A percentile compares a stretch with the other conserved stretches of the same genome.
These are phyloP conservation scores for Ampelomyces quisqualis DNA, from an alignment of 2,329 filamentous ascomycete genomes.

Conservation along the genomic window DNA sequence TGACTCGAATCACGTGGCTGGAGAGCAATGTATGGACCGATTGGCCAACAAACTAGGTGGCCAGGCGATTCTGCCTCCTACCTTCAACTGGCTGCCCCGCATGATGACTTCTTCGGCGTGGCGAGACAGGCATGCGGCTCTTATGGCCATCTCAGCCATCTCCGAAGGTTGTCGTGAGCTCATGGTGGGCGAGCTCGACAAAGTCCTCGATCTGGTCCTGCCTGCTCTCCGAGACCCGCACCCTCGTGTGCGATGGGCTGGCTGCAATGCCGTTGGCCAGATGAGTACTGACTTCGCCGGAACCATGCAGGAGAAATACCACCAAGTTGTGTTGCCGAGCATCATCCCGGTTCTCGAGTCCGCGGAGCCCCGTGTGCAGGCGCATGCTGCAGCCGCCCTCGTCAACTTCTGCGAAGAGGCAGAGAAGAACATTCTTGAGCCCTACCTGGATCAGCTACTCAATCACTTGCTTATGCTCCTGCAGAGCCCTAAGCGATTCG, in stretches of 20 bases:
- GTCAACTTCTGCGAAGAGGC: constrained; percentile 99
- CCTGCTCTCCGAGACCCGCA: constrained; percentile 87
- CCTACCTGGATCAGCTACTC: constrained; percentile 86
- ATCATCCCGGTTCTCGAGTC: constrained; percentile 92
- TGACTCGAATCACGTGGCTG: constrained; percentile 94
- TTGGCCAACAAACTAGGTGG: constrained; percentile 96
- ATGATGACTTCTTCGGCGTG: constrained; percentile 97
- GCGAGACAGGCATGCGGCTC: constrained; percentile 91
- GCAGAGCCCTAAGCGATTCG: constrained; percentile 89
- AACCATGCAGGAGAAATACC: constrained; percentile 96
- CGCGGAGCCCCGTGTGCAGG: constrained; percentile 89
- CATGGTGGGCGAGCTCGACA: constrained; percentile 92
- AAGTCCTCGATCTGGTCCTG: constrained; percentile 92
- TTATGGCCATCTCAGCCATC: constrained; percentile 99
- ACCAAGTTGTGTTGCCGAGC: constrained; percentile 79
- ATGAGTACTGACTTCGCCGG: constrained; percentile 99
- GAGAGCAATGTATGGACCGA: constrained; percentile 97
- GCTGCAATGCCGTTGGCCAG: constrained; percentile 96
- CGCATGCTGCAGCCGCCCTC: constrained; percentile 93
- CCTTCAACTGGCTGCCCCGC: constrained; percentile 92
- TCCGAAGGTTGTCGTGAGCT: constrained; percentile 94
- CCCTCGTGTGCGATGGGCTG: constrained; percentile 92
- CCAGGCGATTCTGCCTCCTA: constrained; percentile 86
- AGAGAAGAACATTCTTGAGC: constrained; percentile 86
- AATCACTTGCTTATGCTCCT: constrained; percentile 83